Conservation (phyloP, 2,329 filamentous ascomycete species). For the Xylariaceae sp. region DNA sequence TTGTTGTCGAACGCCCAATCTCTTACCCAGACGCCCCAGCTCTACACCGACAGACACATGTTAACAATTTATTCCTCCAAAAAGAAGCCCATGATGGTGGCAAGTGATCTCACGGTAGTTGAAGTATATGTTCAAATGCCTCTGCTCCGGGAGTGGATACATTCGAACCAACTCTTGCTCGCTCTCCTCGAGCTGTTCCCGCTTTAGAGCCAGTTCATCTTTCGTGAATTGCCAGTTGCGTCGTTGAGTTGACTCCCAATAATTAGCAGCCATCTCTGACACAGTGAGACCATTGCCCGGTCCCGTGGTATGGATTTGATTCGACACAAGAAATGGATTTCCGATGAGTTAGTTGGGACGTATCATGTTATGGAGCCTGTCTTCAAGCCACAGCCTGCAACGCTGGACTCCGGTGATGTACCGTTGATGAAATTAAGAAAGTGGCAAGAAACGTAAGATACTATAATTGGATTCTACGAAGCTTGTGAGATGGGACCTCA, state of each 20-base stretch:
- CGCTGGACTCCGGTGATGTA: constrained; percentile 9
- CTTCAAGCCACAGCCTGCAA: constrained; percentile 15
- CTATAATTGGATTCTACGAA: too few relatives aligned
- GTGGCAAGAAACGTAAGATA: too few relatives aligned
- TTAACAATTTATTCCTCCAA: constrained; percentile 4
- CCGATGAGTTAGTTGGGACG: neutral
- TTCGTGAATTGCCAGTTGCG: constrained; percentile 88
- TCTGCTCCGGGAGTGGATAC: constrained; percentile 77
- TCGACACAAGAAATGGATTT: neutral
- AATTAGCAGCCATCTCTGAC: constrained; percentile 79
- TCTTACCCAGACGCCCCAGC: constrained; percentile 77
- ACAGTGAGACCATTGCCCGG: neutral
- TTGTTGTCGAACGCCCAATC: constrained; percentile 83
- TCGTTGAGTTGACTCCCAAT: constrained; percentile 92
- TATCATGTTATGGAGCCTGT: constrained; percentile 5
- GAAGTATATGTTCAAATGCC: constrained; percentile 87
- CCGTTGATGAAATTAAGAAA: too few relatives aligned
- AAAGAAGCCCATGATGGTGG: too few relatives aligned
- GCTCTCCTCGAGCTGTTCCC: constrained; percentile 73
- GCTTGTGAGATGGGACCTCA: too few relatives aligned
- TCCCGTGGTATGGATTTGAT: neutral
- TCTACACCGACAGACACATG: constrained; percentile 48
- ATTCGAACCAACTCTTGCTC: constrained; percentile 72
- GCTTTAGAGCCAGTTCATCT: constrained; percentile 71
- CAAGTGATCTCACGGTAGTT: constrained; percentile 66